Evolutionary conservation across 179 eudicot genomes (phyloP), one percentile per base, ranked within the genome.

Genomic region (Patellifolia procumbens): DNA sequence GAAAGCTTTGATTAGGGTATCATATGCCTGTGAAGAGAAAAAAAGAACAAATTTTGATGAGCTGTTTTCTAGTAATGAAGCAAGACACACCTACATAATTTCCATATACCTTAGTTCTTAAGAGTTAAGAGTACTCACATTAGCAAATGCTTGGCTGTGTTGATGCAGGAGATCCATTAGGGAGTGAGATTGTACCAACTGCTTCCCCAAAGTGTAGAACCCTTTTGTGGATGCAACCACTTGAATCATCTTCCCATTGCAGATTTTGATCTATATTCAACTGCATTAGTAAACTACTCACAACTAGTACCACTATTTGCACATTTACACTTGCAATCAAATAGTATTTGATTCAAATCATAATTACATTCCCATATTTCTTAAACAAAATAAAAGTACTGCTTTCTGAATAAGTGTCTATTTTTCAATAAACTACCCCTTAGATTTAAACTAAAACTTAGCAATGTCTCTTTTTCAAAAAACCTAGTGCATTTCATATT

Each of bases 111-210:
- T 60, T 62, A 31, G 12, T 28, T n/a, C 19, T 74, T 9, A 24
- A 43, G 55, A 13, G 17, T 68, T n/a, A n/a, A n/a, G 67, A 65
- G 20, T 67, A 81, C 93, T 80, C 77, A 90, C 99, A 84, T 91
- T 93, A 72, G 92, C 87, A 56, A 96, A 96, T 70, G 98, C 99
- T 85, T 90, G 98, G 90, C 99, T 96, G 78, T 88, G 92, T 85
- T 90, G 99, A 80, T 96, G 99, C 83, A 96, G 91, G 77, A 96
- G 98, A 87, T 96, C 99, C 67, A 96, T 90, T 34, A 96, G 83
- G 71, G 96, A 93, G 85, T 90, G 96, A 85, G 91, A 87, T 72
- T 85, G 90, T 62, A 96, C 76, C 52, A 75, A 85, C 73, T 88
- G 96, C 83, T 91, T 96, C 24, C 99, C 98, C 81, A 81, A 74